Conservation (phyloP, 768 basidiomycete genomes). For the Lactarius hatsudake region DNA sequence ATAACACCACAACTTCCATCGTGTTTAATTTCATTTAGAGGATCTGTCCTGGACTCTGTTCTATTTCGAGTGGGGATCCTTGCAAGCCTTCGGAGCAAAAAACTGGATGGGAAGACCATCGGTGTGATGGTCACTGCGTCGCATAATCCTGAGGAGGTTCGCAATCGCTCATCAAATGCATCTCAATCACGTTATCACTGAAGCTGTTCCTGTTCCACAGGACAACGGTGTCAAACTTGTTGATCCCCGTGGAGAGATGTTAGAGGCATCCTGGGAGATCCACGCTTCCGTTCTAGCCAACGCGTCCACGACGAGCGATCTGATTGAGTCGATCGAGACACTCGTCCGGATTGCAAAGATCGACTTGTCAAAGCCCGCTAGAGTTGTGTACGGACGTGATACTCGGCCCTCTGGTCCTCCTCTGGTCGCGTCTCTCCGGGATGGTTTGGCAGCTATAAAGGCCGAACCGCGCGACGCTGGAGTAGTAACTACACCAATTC, state of each 20-base stretch:
- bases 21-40: slow-evolving; percentile 43
- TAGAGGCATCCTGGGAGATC: slow-evolving; percentile 87
- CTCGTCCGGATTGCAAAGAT: slow-evolving; percentile 68
- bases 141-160: slow-evolving; percentile 88
- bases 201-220: slow-evolving; percentile 40
- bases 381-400: slow-evolving; percentile 89
- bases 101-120: slow-evolving; percentile 84
- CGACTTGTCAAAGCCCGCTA: slow-evolving; percentile 72
- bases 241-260: slow-evolving; percentile 96
- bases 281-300: slow-evolving; percentile 89
- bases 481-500: slow-evolving; percentile 88
- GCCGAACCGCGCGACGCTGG: slow-evolving; percentile 72
- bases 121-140: slow-evolving; percentile 99
- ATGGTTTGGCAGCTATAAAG: slow-evolving; percentile 74
- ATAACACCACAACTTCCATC: neutral
- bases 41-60: slow-evolving; percentile 76
- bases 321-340: slow-evolving; percentile 59
- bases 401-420: slow-evolving; percentile 84
- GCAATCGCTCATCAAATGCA: slow-evolving; percentile 39
- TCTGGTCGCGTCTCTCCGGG: slow-evolving; percentile 74
- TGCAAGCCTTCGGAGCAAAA: slow-evolving; percentile 88
- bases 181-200: slow-evolving; percentile 10
- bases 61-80: slow-evolving; percentile 91
- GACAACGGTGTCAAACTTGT: slow-evolving; percentile 99
- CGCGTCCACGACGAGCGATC: slow-evolving; percentile 68